Evolutionary conservation across 129 eudicot species (phyloP), one percentile per base, ranked within the genome.

Genomic region (Helichrysum umbraculigerum): DNA sequence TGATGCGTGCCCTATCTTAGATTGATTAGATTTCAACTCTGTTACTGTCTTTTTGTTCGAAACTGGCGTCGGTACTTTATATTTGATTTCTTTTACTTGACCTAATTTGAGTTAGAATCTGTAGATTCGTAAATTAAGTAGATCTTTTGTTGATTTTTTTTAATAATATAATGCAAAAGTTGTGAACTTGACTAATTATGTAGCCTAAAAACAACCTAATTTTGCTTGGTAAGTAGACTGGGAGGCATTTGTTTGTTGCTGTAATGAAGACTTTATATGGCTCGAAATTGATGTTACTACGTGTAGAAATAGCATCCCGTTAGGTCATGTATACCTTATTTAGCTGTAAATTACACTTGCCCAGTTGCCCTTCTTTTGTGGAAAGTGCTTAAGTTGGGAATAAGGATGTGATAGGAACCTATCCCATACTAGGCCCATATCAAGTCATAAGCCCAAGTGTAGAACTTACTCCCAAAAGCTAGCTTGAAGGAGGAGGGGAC

Each of bases 41-140:
- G 35, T 57, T 25, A 32, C 47, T 28, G 20, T n/a, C 9, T 17
- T 58, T 78, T 52, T 37, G 30, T 66, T 74, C 6, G 42, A 33
- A 68, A 30, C 67, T 67, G 35, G 56, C 50, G 42, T n/a, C 34
- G 30, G 21, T 19, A 37, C 65, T 35, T 67, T 56, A 21, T 22
- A 66, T 54, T 72, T 6, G 71, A 32, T 14, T 19, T 35, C 0
- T 33, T 78, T 70, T 60, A 1, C 30, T 71, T 78, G 66, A 78
- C 82, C 82, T 78, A 78, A 71, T 61, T 62, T 64, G 66, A 1
- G n/a, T 70, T 60, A 12, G 16, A 4, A 68, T 30, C 28, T 47
- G n/a, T 3, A 47, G 54, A 47, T 47, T 47, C n/a, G 16, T 47
- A 44, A 12, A 44, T 12, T 44, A 17, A 11, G 52, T 44, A 12